These are phyloP conservation scores for Grammothele lineata DNA, from an alignment of 768 basidiomycete species.

Conservation along the genomic window DNA sequence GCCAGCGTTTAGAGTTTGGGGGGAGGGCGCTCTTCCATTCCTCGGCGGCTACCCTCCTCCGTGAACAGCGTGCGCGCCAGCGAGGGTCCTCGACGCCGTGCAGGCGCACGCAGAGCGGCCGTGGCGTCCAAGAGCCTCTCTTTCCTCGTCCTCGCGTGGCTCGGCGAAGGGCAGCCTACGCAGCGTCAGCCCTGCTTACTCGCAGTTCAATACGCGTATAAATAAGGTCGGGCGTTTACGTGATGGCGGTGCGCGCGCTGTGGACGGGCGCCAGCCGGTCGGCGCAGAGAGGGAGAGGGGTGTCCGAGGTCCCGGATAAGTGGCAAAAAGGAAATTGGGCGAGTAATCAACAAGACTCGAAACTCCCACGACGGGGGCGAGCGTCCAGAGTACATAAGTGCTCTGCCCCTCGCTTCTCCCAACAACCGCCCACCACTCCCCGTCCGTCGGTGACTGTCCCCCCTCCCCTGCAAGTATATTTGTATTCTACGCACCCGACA, in stretches of 20 bases:
- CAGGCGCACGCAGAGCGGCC: too few species aligned
- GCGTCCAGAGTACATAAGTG: conserved; percentile 31
- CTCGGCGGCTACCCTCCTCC: conserved; percentile 2
- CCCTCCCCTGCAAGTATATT: conserved; percentile 3
- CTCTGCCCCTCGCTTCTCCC: conserved; percentile 26
- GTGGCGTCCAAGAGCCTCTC: too few species aligned
- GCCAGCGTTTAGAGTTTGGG: conserved; percentile 8
- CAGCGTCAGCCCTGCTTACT: too few species aligned
- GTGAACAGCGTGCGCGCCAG: not conserved
- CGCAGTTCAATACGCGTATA: too few species aligned
- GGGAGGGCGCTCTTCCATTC: conserved; percentile 17
- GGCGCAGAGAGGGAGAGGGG: conserved; percentile 4
- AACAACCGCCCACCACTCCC: conserved; percentile 21
- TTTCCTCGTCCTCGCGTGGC: too few species aligned
- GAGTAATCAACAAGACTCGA: conserved; percentile 10
- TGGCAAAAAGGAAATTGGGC: conserved; percentile 16
- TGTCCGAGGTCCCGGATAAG: conserved; percentile 16
- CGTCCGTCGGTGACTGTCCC: conserved; percentile 14
- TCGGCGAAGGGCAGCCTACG: too few species aligned
- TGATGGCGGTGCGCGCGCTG: conserved; percentile 11
- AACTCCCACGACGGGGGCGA: conserved; percentile 23
- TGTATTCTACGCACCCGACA: conserved; percentile 18
- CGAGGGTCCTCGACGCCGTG: too few species aligned
- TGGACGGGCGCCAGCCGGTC: not conserved
- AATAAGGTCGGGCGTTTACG: conserved; percentile 7